A percentile compares a stretch with the other conserved stretches of the same genome.
Evolutionary conservation across 257 asterid species (phyloP).

Genomic region (Primulina huaijiensis): DNA sequence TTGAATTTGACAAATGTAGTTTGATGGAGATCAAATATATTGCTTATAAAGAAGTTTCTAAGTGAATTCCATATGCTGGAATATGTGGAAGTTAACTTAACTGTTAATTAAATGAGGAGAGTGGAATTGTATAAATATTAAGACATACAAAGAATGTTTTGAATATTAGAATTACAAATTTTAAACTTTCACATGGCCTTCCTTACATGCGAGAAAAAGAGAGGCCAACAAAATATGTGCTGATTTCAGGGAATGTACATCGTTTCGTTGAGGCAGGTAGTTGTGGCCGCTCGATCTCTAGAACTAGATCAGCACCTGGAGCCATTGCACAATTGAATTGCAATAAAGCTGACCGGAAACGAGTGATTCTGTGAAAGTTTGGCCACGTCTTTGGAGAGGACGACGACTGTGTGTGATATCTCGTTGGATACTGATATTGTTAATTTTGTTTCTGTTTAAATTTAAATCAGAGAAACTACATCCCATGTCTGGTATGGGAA

Average conservation of each 20-base stretch:
- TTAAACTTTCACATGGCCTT: no score
- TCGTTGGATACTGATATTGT: slow-evolving; percentile 26
- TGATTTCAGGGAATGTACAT: slow-evolving; percentile 34
- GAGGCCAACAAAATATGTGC: slow-evolving; percentile 50
- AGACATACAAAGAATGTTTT: no score
- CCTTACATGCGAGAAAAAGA: no score
- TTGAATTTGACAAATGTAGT: no score
- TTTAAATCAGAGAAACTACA: neutral
- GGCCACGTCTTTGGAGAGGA: slow-evolving; percentile 31
- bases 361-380: slow-evolving; percentile 30
- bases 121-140: no score
- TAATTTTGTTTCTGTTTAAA: neutral
- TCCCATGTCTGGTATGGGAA: neutral
- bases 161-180: no score
- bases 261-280: slow-evolving; percentile 54
- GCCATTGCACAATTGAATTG: slow-evolving; percentile 56
- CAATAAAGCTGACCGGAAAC: slow-evolving; percentile 33
- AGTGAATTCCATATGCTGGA: no score
- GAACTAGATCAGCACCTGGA: slow-evolving; percentile 58
- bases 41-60: no score
- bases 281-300: slow-evolving; percentile 50
- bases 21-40: no score
- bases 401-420: slow-evolving; percentile 23
- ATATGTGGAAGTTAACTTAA: no score
- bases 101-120: no score